Evolutionary conservation across 2,329 filamentous ascomycete species (phyloP).

Genomic region (Trichoderma aggressivum): DNA sequence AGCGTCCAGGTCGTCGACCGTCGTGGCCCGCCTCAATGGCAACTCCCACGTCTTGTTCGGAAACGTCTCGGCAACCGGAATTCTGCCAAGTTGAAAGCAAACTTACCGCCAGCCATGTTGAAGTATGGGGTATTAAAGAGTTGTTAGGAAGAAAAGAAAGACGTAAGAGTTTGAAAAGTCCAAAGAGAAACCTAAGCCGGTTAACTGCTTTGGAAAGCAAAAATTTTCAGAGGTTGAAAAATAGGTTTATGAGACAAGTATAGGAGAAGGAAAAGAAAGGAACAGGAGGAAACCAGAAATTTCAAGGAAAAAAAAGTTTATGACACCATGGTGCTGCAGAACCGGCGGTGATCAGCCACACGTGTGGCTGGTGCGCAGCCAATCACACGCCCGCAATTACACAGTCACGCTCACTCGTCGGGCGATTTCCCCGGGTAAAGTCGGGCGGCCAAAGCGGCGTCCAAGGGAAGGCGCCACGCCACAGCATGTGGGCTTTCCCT

Average conservation of each 20-base stretch:
- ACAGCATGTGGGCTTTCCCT: background rate
- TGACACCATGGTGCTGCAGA: slow-evolving; percentile 37
- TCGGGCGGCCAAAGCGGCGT: slow-evolving; percentile 27
- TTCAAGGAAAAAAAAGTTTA: slow-evolving; percentile 33
- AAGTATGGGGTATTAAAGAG: slow-evolving; percentile 23
- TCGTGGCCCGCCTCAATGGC: slow-evolving; percentile 24
- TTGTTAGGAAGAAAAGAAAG: background rate
- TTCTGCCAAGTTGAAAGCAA: background rate
- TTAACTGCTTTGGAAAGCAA: slow-evolving; percentile 20
- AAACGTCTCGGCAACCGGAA: background rate
- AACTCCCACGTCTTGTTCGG: slow-evolving; percentile 7
- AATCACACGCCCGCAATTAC: slow-evolving; percentile 39
- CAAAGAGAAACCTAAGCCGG: slow-evolving; percentile 15
- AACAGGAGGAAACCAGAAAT: slow-evolving; percentile 14
- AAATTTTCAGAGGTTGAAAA: slow-evolving; percentile 2
- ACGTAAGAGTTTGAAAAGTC: slow-evolving; percentile 18
- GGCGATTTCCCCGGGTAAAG: slow-evolving; percentile 33
- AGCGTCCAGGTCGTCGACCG: background rate
- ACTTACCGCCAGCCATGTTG: slow-evolving; percentile 49
- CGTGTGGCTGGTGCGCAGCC: slow-evolving; percentile 25
- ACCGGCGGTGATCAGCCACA: slow-evolving; percentile 30
- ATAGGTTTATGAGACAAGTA: slow-evolving; percentile 19
- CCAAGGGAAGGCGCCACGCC: background rate
- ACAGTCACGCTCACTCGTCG: slow-evolving; percentile 23
- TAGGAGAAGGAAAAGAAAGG: slow-evolving; percentile 20